Evolutionary conservation across 2,329 filamentous ascomycete species (phyloP).

Genomic region (Ceratocystis eucalypticola): DNA sequence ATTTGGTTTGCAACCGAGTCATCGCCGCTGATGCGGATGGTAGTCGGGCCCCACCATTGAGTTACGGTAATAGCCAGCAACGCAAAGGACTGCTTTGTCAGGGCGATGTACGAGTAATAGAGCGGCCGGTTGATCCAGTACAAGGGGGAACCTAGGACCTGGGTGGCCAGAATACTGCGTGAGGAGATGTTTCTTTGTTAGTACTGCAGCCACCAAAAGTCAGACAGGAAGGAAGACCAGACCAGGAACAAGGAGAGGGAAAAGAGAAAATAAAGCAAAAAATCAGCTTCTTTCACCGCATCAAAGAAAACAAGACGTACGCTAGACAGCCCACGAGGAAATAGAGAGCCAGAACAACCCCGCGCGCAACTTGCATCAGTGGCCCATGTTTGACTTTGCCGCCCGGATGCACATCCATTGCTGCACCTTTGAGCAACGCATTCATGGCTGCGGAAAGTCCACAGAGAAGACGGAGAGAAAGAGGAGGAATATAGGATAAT

Average conservation of each 20-base stretch:
- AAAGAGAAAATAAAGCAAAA: neutral
- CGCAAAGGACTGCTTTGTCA: conserved; percentile 75
- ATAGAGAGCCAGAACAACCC: conserved; percentile 38
- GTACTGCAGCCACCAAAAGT: neutral
- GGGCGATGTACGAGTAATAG: conserved; percentile 76
- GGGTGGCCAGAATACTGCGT: conserved; percentile 51
- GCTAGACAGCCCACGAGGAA: conserved; percentile 36
- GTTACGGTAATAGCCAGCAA: conserved; percentile 67
- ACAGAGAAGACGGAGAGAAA: neutral
- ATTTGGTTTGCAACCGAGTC: conserved; percentile 66
- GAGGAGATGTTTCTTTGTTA: neutral
- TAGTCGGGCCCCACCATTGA: conserved; percentile 75
- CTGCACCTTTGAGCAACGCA: conserved; percentile 13
- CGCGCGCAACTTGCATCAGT: conserved; percentile 38
- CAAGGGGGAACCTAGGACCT: conserved; percentile 61
- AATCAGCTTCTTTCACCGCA: neutral
- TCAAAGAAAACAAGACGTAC: conserved; percentile 29
- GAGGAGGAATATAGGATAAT: neutral
- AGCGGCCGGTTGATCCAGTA: conserved; percentile 63
- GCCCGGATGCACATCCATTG: conserved; percentile 34
- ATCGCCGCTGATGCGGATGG: conserved; percentile 72
- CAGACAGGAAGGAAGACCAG: too few species aligned
- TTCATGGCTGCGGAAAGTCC: conserved; percentile 7
- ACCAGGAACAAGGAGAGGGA: neutral
- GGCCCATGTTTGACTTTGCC: conserved; percentile 41